These are phyloP conservation scores for Fusarium sambucinum DNA, from an alignment of 2,329 filamentous ascomycete species.

Conservation along the genomic window DNA sequence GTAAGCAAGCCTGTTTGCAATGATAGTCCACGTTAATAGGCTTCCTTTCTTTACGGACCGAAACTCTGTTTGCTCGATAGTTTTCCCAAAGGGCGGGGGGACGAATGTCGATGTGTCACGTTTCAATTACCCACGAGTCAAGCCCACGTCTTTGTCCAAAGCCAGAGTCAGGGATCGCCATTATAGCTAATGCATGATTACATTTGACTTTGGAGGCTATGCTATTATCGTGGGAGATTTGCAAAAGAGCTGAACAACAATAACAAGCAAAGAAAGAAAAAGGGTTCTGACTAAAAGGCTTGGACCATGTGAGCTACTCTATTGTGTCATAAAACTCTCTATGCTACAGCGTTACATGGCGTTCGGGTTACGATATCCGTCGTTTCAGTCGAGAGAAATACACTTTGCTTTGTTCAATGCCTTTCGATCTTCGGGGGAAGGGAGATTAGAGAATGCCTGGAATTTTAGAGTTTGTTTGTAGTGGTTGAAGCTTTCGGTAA, in stretches of 20 bases:
- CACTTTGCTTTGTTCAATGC: neutral
- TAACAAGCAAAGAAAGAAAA: neutral
- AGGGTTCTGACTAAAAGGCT: constrained; percentile 9
- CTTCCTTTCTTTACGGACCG: constrained; percentile 15
- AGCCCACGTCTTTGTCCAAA: neutral
- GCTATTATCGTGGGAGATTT: constrained; percentile 17
- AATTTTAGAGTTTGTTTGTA: neutral
- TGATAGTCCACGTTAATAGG: neutral
- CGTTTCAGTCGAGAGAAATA: neutral
- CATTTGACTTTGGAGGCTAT: constrained; percentile 18
- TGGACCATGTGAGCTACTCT: constrained; percentile 16
- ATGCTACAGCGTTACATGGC: neutral
- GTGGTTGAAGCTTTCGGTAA: neutral
- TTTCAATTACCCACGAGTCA: constrained; percentile 30
- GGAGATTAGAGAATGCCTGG: neutral
- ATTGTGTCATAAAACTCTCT: constrained; percentile 3
- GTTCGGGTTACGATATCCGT: neutral
- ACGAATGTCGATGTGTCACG: constrained; percentile 21
- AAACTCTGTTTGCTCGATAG: constrained; percentile 33
- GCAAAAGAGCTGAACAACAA: constrained; percentile 6
- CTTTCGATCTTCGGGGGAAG: neutral
- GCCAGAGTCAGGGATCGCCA: constrained; percentile 20
- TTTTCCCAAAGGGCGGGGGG: constrained; percentile 7
- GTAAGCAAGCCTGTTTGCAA: constrained; percentile 6
- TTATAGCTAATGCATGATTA: neutral